Evolutionary conservation across 2,329 filamentous ascomycete species (phyloP).

Genomic region (Ophiostoma pallidulum): DNA sequence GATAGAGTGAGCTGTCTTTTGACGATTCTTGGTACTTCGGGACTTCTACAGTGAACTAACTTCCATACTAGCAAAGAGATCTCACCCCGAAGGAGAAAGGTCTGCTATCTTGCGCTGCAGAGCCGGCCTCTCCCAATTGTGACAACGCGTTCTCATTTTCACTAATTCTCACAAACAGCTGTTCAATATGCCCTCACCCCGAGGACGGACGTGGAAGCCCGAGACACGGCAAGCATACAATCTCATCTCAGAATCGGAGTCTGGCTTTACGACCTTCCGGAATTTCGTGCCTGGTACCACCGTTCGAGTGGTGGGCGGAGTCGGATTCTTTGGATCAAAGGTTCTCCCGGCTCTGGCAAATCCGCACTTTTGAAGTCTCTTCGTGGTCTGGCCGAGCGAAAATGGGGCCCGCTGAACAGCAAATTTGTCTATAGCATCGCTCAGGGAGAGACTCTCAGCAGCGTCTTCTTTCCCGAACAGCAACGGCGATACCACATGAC

Average conservation of each 20-base stretch:
- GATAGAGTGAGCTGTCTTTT: conserved; percentile 19
- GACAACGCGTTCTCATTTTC: too few species aligned
- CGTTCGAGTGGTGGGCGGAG: conserved; percentile 20
- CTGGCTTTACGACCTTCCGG: conserved; percentile 25
- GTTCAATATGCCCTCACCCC: conserved; percentile 19
- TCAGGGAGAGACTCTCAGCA: conserved; percentile 18
- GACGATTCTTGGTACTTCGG: too few species aligned
- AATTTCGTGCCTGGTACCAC: conserved; percentile 25
- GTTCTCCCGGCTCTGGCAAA: conserved; percentile 25
- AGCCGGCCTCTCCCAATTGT: too few species aligned
- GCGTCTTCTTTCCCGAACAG: conserved; percentile 15
- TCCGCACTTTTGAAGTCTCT: conserved; percentile 23
- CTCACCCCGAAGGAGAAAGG: conserved; percentile 21
- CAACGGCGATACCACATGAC: conserved; percentile 11
- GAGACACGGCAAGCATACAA: conserved; percentile 15
- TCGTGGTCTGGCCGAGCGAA: conserved; percentile 19
- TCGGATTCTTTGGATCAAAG: conserved; percentile 25
- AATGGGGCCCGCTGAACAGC: conserved; percentile 21
- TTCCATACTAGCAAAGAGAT: conserved; percentile 11
- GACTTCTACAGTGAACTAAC: too few species aligned
- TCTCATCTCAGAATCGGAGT: conserved; percentile 23
- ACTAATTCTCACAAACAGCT: conserved; percentile 8
- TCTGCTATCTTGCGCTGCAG: conserved; percentile 2
- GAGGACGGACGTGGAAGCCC: conserved; percentile 3
- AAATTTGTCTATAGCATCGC: conserved; percentile 21